These are phyloP conservation scores for Rhododendron molle DNA, from an alignment of 148 eudicot species.

Conservation along the genomic window DNA sequence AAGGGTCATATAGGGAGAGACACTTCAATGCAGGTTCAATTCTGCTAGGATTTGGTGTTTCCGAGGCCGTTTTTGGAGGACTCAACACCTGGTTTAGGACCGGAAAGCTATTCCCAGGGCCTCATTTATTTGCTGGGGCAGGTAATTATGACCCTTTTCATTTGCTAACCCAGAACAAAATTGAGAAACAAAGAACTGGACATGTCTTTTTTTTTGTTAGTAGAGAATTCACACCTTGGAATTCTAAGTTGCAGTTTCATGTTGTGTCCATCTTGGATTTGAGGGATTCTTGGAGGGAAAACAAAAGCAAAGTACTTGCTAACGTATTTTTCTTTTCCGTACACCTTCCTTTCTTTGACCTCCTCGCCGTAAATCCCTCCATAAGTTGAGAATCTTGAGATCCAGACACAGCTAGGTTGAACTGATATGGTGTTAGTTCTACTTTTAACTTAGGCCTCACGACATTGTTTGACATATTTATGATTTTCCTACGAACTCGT, in stretches of 20 bases:
- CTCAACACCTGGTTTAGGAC: constrained; percentile 84
- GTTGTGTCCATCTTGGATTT: neutral
- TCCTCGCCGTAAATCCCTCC: neutral
- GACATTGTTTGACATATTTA: neutral
- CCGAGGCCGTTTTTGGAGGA: constrained; percentile 76
- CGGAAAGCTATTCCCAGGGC: constrained; percentile 96
- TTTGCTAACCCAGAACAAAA: neutral
- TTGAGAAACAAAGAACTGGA: neutral
- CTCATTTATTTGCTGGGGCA: constrained; percentile 94
- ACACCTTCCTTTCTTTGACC: neutral
- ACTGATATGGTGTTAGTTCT: neutral
- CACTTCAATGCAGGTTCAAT: constrained; percentile 96
- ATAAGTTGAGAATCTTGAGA: neutral
- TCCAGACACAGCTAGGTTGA: neutral
- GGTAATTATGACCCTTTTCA: constrained; percentile 33
- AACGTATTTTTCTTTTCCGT: neutral
- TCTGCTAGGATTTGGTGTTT: constrained; percentile 79
- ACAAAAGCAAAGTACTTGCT: neutral
- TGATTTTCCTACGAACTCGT: neutral
- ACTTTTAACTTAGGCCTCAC: neutral
- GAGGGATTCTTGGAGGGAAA: neutral
- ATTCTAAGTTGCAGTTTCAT: neutral
- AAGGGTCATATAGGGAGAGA: constrained; percentile 80
- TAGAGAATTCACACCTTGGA: neutral
- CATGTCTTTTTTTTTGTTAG: neutral